Evolutionary conservation across 257 asterid genomes (phyloP).

Genomic region (Salvia hispanica): DNA sequence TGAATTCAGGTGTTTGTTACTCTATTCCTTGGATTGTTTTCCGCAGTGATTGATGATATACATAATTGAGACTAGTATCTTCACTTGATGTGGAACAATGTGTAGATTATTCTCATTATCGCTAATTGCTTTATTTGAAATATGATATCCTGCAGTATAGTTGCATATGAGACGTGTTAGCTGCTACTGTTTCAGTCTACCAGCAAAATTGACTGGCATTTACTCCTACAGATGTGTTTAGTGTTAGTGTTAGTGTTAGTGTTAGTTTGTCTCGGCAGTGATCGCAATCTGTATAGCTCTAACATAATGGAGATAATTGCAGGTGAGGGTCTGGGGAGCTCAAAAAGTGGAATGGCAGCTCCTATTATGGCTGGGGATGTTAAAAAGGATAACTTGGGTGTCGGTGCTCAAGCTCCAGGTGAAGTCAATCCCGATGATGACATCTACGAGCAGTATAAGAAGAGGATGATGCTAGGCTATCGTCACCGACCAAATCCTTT

Average conservation of each 20-base stretch:
- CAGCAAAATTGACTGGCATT: neutral
- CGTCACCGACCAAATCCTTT: slow-evolving; percentile 89
- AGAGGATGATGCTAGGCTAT: slow-evolving; percentile 97
- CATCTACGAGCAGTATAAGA: slow-evolving; percentile 95
- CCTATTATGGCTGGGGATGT: slow-evolving; percentile 84
- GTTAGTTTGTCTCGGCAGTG: slow-evolving; percentile 15
- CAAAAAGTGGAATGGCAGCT: slow-evolving; percentile 77
- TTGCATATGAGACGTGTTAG: neutral
- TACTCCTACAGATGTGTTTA: neutral
- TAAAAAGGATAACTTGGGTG: slow-evolving; percentile 80
- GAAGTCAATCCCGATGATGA: slow-evolving; percentile 86
- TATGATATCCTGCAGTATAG: neutral
- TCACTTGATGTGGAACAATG: neutral
- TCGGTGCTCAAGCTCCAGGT: slow-evolving; percentile 90
- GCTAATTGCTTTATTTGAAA: neutral
- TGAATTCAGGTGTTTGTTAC: slow-evolving; percentile 4
- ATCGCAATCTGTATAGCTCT: neutral
- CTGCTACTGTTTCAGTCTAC: neutral
- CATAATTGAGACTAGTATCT: neutral
- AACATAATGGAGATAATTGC: slow-evolving; percentile 7
- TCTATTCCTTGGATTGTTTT: neutral
- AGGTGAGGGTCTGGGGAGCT: slow-evolving; percentile 96
- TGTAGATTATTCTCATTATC: neutral
- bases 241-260: neutral
- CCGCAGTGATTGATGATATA: neutral